Evolutionary conservation across 768 basidiomycete species (phyloP), one percentile per base, ranked within the genome.

Genomic region (Russula olivacea): DNA sequence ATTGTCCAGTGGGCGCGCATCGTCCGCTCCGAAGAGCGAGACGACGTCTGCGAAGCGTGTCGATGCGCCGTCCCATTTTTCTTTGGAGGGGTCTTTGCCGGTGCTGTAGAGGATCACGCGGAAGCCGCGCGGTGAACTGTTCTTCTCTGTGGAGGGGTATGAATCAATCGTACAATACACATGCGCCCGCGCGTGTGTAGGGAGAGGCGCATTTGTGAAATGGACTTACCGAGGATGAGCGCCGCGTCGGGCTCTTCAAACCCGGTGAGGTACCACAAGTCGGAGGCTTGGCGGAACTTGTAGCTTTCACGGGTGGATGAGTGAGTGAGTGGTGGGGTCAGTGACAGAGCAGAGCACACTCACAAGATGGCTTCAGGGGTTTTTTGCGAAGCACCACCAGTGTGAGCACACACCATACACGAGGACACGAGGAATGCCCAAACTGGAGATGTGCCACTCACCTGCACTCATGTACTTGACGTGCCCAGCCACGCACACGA

Each of bases 191-290:
- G 43, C 43, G 43, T 21, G n/a, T 19, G 17, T 28, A 28, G 2
- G 28, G 28, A 30, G 30, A 6, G 30, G 4, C 30, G 30, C 30
- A 30, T 2, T 30, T 30, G 30, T 30, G 32, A 8, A 36, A 63
- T n/a, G 21, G 52, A 61, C 78, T 41, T 55, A 91, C 93, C 86
- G 51, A 99, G 79, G 43, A 98, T 79, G 48, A 98, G 77, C 0
- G 91, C 94, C 19, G 96, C 83, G 60, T 96, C 89, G 1, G 94
- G 91, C 71, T 98, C 96, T 61, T 93, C 85, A 69, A 97, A 97
- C 12, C 97, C 97, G 0, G 97, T 97, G 15, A 99, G 78, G 73
- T 99, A 98, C 89, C 89, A 93, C 72, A 95, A 91, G 74, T 96
- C 88, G 41, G 91, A 93, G 0, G 85, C 84, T 74, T 96, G 96